These are phyloP conservation scores for Ambispora gerdemannii DNA, from an alignment of 192 early-diverging fungal species.

Conservation along the genomic window DNA sequence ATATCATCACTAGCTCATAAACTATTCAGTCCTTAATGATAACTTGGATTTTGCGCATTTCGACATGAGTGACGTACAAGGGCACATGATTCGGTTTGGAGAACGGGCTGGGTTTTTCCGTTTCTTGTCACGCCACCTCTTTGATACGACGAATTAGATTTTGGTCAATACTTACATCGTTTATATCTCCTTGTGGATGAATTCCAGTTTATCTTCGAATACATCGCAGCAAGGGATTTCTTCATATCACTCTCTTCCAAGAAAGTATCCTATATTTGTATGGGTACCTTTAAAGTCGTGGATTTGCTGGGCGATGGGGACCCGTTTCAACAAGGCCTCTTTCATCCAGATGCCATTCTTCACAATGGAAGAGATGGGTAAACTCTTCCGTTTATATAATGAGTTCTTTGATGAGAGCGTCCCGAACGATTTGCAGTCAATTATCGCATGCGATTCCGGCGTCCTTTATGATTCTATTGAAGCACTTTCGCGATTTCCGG, in stretches of 20 bases:
- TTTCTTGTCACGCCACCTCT: neutral
- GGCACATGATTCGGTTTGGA: neutral
- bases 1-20: too few species aligned
- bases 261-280: too few species aligned
- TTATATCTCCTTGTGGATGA: conserved; percentile 24
- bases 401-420: neutral
- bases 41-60: too few species aligned
- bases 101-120: neutral
- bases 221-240: too few species aligned
- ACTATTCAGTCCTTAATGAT: too few species aligned
- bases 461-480: conserved; percentile 20
- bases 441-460: neutral
- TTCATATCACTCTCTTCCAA: too few species aligned
- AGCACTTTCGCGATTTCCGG: neutral
- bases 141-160: neutral
- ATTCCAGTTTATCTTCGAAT: conserved; percentile 24
- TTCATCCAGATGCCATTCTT: conserved; percentile 26
- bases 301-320: neutral
- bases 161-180: neutral
- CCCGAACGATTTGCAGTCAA: neutral
- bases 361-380: neutral
- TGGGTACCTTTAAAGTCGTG: conserved; percentile 12
- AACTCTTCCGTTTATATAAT: conserved; percentile 2
- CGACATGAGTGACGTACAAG: neutral
- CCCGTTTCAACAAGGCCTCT: conserved; percentile 18